Percentiles rank a stretch among this genome's conserved stretches.
These are phyloP conservation scores for Fusarium neocosmosporiellum DNA, from an alignment of 2,329 filamentous ascomycete species.

Conservation along the genomic window DNA sequence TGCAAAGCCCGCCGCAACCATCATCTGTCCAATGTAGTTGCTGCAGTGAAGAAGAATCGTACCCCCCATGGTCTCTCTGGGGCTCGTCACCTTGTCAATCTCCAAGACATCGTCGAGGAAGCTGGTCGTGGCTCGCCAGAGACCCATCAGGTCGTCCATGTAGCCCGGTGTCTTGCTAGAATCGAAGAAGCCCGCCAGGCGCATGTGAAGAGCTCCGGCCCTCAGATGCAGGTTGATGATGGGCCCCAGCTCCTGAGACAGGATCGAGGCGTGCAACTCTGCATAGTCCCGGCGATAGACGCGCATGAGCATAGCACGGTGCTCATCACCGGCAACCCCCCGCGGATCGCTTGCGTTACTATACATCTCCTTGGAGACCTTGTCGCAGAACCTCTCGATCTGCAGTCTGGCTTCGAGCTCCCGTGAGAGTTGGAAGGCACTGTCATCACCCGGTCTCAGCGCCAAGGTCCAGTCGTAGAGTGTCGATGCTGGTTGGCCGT, in stretches of 20 bases:
- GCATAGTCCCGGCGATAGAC: slow-evolving; percentile 74
- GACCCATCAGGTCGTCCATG: slow-evolving; percentile 77
- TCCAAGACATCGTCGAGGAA: slow-evolving; percentile 76
- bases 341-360: slow-evolving; percentile 80
- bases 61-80: slow-evolving; percentile 58
- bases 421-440: slow-evolving; percentile 67
- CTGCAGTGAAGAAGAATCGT: slow-evolving; percentile 73
- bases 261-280: slow-evolving; percentile 70
- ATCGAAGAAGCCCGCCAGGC: slow-evolving; percentile 84
- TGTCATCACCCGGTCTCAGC: slow-evolving; percentile 68
- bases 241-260: slow-evolving; percentile 68
- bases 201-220: slow-evolving; percentile 79
- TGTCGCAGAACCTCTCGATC: slow-evolving; percentile 81
- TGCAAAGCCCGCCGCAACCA: slow-evolving; percentile 82
- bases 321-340: slow-evolving; percentile 74
- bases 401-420: slow-evolving; percentile 76
- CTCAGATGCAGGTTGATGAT: slow-evolving; percentile 75
- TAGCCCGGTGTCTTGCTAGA: slow-evolving; percentile 78
- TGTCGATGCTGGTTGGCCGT: slow-evolving; percentile 83
- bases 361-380: slow-evolving; percentile 82
- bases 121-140: slow-evolving; percentile 77
- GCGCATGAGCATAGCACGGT: slow-evolving; percentile 73
- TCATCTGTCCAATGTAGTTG: slow-evolving; percentile 87
- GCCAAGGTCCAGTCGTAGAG: slow-evolving; percentile 81
- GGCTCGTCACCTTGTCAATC: slow-evolving; percentile 60